phyloP scores from a whole-genome alignment of 257 asterid species.

The Gentiana straminea region DNA sequence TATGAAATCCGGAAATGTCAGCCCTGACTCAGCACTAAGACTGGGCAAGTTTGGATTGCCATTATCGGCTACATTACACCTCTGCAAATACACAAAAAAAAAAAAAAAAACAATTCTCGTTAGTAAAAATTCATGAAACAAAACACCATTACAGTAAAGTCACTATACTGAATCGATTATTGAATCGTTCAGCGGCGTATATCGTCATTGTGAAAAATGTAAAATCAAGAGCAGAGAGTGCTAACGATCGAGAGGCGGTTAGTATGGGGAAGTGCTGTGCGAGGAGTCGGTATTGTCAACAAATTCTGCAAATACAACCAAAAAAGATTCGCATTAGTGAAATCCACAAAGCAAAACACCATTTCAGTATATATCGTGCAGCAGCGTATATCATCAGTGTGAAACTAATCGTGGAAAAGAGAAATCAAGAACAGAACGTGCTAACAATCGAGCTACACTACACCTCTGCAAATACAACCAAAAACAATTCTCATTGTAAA shows the following conservation, averaged over 20 bases:
- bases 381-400: background rate
- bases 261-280: too few relatives aligned
- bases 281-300: too few relatives aligned
- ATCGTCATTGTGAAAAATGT: background rate
- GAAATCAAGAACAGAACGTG: background rate
- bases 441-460: slow-evolving; percentile 22
- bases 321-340: background rate
- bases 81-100: slow-evolving; percentile 20
- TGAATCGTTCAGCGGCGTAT: background rate
- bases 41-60: slow-evolving; percentile 30
- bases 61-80: slow-evolving; percentile 56
- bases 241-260: slow-evolving; percentile 20
- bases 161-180: background rate
- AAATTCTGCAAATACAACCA: too few relatives aligned
- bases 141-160: background rate
- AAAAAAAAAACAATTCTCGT: background rate
- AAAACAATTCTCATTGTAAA: too few relatives aligned
- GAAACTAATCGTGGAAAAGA: background rate
- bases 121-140: background rate
- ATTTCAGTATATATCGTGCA: background rate
- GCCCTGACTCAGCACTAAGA: slow-evolving; percentile 18
- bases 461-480: too few relatives aligned
- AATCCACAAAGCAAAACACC: background rate
- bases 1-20: slow-evolving; percentile 41
- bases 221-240: background rate